Percentiles rank a stretch among this genome's conserved stretches.
Conservation (phyloP, 441 rosid species). For the Sinapis alba region DNA sequence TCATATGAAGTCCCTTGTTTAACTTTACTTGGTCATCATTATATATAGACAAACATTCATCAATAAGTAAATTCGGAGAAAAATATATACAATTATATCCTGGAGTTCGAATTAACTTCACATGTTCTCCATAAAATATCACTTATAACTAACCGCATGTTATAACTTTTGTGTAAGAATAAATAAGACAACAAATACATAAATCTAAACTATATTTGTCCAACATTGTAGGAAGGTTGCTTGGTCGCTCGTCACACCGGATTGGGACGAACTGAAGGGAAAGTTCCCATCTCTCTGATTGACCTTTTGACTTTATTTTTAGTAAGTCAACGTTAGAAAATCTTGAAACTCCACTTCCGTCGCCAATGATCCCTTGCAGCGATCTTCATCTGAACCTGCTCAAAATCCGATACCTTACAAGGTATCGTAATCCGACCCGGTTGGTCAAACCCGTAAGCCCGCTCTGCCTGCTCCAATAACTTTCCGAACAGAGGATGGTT, state of each 20-base stretch:
- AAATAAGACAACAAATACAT: background rate
- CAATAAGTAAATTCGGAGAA: background rate
- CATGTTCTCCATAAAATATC: background rate
- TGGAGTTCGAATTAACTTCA: background rate
- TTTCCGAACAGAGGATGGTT: constrained; percentile 74
- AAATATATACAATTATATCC: background rate
- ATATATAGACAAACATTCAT: background rate
- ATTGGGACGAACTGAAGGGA: background rate
- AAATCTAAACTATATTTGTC: background rate
- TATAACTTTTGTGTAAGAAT: background rate
- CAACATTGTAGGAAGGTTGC: background rate
- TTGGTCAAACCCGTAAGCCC: constrained; percentile 64
- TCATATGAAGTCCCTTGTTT: background rate
- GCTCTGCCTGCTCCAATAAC: constrained; percentile 65
- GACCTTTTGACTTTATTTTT: background rate
- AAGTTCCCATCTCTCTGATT: background rate
- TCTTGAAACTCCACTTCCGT: constrained; percentile 28
- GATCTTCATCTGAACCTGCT: constrained; percentile 70
- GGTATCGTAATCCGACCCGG: constrained; percentile 70
- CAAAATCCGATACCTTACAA: constrained; percentile 66
- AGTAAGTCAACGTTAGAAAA: constrained; percentile 15
- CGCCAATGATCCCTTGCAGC: constrained; percentile 54
- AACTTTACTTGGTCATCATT: background rate
- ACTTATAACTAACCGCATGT: background rate
- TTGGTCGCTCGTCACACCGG: background rate